These are phyloP conservation scores for Ramaria sp. DNA, from an alignment of 768 basidiomycete genomes.

Conservation along the genomic window DNA sequence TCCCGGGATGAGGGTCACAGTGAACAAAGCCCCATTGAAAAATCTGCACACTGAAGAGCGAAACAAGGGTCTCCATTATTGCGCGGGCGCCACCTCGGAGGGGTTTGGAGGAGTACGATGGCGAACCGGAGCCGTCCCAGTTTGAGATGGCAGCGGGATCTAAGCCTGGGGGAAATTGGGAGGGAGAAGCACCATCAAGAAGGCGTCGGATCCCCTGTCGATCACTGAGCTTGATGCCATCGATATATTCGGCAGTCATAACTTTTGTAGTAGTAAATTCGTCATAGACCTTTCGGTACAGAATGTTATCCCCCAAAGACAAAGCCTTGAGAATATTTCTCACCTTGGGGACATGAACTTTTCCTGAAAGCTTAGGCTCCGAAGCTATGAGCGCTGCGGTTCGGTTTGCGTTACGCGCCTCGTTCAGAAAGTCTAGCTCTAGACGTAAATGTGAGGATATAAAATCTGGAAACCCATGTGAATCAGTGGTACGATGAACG, in stretches of 20 bases:
- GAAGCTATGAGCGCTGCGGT: slow-evolving; percentile 57
- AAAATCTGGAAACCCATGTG: slow-evolving; percentile 36
- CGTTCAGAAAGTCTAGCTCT: slow-evolving; percentile 74
- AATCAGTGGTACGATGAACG: neutral
- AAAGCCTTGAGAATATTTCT: neutral
- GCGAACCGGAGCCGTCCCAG: neutral
- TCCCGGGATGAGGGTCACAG: slow-evolving; percentile 56
- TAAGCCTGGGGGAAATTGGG: slow-evolving; percentile 2
- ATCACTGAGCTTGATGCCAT: slow-evolving; percentile 64
- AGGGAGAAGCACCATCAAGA: slow-evolving; percentile 4
- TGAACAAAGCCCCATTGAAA: slow-evolving; percentile 89
- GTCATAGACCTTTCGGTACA: slow-evolving; percentile 39
- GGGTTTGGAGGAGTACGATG: neutral
- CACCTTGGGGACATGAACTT: slow-evolving; percentile 61
- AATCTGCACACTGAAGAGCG: slow-evolving; percentile 81
- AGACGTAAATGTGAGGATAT: slow-evolving; percentile 71
- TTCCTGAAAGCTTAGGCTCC: slow-evolving; percentile 58
- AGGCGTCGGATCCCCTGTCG: slow-evolving; percentile 41
- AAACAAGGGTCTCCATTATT: slow-evolving; percentile 80
- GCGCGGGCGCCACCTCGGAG: slow-evolving; percentile 50
- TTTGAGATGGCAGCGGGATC: neutral
- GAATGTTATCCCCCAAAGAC: neutral
- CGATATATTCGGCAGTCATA: slow-evolving; percentile 80
- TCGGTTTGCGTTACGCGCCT: slow-evolving; percentile 64
- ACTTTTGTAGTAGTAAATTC: slow-evolving; percentile 66